A percentile compares a stretch with the other conserved stretches of the same genome.
Evolutionary conservation across 2,329 filamentous ascomycete genomes (phyloP).

Genomic region (Aureobasidium subglaciale): DNA sequence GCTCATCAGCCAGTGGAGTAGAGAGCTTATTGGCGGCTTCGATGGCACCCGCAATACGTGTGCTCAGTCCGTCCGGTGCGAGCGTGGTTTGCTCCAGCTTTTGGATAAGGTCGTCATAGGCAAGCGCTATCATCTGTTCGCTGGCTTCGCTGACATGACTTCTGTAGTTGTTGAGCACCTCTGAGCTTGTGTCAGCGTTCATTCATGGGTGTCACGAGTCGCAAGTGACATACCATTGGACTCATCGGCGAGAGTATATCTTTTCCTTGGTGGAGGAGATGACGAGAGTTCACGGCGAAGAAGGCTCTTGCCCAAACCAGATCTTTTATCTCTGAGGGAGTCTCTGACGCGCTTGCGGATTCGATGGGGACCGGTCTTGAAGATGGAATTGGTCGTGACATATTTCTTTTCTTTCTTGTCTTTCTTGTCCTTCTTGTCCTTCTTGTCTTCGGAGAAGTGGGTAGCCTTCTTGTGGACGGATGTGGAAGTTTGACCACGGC

Average conservation of each 20-base stretch:
- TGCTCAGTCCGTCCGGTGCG: conserved; percentile 17
- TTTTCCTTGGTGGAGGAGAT: conserved; percentile 5
- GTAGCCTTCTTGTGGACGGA: not conserved
- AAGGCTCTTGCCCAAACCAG: not conserved
- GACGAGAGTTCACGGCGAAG: conserved; percentile 4
- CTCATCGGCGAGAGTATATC: conserved; percentile 10
- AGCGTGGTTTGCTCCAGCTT: conserved; percentile 19
- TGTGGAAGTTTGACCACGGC: not conserved
- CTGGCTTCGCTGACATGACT: not conserved
- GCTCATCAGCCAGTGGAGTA: conserved; percentile 21
- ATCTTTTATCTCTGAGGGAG: not conserved
- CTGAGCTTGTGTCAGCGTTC: conserved; percentile 10
- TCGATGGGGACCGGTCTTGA: not conserved
- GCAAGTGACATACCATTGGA: conserved; percentile 9
- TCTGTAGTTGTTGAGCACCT: conserved; percentile 17
- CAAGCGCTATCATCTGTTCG: conserved; percentile 13
- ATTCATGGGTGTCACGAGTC: not conserved
- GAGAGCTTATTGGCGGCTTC: conserved; percentile 15
- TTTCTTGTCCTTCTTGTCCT: conserved; percentile 1
- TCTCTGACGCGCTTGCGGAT: not conserved
- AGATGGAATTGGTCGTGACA: conserved; percentile 9
- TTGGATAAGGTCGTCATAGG: conserved; percentile 18
- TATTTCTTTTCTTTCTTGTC: conserved; percentile 10
- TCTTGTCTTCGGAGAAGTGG: not conserved
- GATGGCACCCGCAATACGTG: conserved; percentile 17